phyloP scores from a whole-genome alignment of 352 stramenopile genomes.

The Phytophthora meadii region DNA sequence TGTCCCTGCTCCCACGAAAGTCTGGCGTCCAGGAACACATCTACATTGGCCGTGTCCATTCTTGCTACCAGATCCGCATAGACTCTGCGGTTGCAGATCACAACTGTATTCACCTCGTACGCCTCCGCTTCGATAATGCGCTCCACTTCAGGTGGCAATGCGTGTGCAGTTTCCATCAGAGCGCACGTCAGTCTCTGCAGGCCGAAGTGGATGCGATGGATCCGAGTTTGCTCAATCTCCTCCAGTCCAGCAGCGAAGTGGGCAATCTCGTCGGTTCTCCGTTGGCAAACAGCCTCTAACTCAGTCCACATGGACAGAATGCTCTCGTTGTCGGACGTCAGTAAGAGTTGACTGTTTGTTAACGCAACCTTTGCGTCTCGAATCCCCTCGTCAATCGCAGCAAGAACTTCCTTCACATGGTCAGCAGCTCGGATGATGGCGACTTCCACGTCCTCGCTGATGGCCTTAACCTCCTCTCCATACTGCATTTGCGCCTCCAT shows the following conservation, averaged over 20 bases:
- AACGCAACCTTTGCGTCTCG: conserved; percentile 25
- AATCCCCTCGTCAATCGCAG: conserved; percentile 43
- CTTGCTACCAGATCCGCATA: conserved; percentile 79
- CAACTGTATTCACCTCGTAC: conserved; percentile 81
- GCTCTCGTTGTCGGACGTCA: conserved; percentile 41
- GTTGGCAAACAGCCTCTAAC: conserved; percentile 50
- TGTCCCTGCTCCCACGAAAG: conserved; percentile 74
- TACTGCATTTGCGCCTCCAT: conserved; percentile 61
- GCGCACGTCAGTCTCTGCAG: conserved; percentile 55
- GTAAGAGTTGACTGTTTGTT: conserved; percentile 42
- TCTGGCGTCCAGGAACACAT: conserved; percentile 60
- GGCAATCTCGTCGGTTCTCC: conserved; percentile 49
- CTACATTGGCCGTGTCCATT: conserved; percentile 72
- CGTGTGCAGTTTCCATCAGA: conserved; percentile 74
- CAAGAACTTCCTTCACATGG: conserved; percentile 63
- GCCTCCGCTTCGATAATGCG: conserved; percentile 78
- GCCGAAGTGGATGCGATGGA: conserved; percentile 43
- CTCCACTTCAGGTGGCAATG: conserved; percentile 70
- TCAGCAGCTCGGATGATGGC: conserved; percentile 63
- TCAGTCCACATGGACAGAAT: conserved; percentile 52
- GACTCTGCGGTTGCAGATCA: conserved; percentile 80
- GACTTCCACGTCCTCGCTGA: conserved; percentile 70
- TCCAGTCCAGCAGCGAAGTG: conserved; percentile 58
- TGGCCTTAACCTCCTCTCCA: conserved; percentile 53
- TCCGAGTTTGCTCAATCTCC: conserved; percentile 59